phyloP scores from a whole-genome alignment of 148 eudicot species.

The Rhododendron griersonianum region DNA sequence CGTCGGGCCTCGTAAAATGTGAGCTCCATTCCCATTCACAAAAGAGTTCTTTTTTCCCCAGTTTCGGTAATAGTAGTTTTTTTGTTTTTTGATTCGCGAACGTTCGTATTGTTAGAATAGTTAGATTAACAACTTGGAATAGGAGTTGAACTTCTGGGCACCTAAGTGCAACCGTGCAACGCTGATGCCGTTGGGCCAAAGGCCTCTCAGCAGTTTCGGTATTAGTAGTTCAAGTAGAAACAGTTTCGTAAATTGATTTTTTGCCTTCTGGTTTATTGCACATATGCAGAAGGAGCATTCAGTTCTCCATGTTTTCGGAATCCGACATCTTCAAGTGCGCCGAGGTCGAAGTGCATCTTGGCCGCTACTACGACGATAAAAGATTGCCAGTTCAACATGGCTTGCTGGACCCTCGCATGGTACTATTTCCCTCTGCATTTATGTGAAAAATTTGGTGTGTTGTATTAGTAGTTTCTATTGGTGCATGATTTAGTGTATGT shows the following conservation, averaged over 20 bases:
- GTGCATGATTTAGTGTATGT: neutral
- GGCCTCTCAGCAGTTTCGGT: neutral
- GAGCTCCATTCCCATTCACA: neutral
- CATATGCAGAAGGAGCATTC: conserved; percentile 60
- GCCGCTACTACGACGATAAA: conserved; percentile 37
- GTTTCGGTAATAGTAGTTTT: neutral
- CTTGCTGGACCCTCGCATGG: conserved; percentile 84
- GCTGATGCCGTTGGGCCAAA: neutral
- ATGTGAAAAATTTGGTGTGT: neutral
- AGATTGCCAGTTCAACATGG: conserved; percentile 57
- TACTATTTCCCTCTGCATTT: conserved; percentile 20
- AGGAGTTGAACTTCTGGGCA: neutral
- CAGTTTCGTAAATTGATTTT: neutral
- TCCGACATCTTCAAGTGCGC: conserved; percentile 48
- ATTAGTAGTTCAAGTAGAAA: neutral
- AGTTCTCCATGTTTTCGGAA: conserved; percentile 56
- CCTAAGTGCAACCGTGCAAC: neutral
- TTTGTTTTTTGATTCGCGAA: no score
- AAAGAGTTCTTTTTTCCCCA: neutral
- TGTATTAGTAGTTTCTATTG: neutral
- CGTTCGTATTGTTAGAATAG: neutral
- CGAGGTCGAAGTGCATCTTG: conserved; percentile 59
- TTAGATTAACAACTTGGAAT: neutral
- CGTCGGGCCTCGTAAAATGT: conserved; percentile 74
- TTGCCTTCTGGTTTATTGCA: neutral